These are phyloP conservation scores for Diutina ranongensis DNA, from an alignment of 1,139 yeast genomes.

Conservation along the genomic window DNA sequence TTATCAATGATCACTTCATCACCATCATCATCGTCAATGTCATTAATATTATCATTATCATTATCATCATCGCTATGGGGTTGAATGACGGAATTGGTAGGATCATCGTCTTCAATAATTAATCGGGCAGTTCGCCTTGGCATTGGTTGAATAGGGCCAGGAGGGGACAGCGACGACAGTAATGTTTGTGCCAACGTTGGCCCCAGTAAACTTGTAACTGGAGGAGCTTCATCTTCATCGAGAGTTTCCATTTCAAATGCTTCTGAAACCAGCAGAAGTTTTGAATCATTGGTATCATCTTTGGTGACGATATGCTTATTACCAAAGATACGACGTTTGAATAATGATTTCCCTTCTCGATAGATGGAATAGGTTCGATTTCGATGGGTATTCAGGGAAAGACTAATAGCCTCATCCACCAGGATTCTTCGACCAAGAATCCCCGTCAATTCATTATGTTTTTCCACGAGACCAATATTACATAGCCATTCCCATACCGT, in stretches of 20 bases:
- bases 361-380: constrained; percentile 4
- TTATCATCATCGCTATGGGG: no score
- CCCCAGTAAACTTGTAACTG: background rate
- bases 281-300: constrained; percentile 2
- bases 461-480: constrained; percentile 30
- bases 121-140: background rate
- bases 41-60: no score
- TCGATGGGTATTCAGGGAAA: constrained; percentile 6
- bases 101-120: background rate
- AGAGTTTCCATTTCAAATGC: background rate
- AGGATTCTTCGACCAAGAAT: constrained; percentile 38
- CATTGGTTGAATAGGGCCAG: background rate
- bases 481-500: constrained; percentile 44
- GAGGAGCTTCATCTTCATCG: background rate
- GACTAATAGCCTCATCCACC: constrained; percentile 20
- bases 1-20: background rate
- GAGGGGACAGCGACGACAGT: no score
- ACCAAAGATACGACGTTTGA: background rate
- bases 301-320: constrained; percentile 2
- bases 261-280: background rate
- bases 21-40: no score
- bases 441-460: constrained; percentile 31
- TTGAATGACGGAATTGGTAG: no score
- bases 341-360: background rate
- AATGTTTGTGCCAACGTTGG: background rate